A percentile compares a stretch with the other conserved stretches of the same genome.
Evolutionary conservation across 1,284 basidiomycete species (phyloP).

Genomic region (Lignosus rhinocerotis): DNA sequence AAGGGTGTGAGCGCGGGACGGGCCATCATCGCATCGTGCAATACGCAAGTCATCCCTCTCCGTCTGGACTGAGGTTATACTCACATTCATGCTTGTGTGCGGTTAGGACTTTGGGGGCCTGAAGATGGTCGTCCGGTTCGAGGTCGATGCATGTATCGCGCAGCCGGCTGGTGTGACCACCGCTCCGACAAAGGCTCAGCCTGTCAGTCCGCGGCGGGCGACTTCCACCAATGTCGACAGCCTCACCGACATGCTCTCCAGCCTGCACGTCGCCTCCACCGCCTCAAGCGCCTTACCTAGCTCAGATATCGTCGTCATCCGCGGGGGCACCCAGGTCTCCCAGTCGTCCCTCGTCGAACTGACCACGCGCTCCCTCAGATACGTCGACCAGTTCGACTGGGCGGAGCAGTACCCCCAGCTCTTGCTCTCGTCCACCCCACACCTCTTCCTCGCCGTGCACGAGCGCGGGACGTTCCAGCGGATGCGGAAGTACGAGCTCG

Average conservation of each 20-base stretch:
- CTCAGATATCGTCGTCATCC: slow-evolving; percentile 39
- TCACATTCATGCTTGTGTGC: too few species aligned
- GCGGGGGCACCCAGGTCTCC: slow-evolving; percentile 43
- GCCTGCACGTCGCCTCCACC: slow-evolving; percentile 27
- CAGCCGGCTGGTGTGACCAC: not conserved
- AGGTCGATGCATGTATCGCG: slow-evolving; percentile 32
- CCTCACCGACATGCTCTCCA: slow-evolving; percentile 35
- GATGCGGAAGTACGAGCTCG: slow-evolving; percentile 42
- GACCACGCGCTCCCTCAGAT: slow-evolving; percentile 41
- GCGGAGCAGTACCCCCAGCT: slow-evolving; percentile 50
- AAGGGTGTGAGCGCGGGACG: slow-evolving; percentile 42
- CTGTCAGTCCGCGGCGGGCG: not conserved
- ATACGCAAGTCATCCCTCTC: slow-evolving; percentile 41
- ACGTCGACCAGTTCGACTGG: slow-evolving; percentile 43
- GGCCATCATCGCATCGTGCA: slow-evolving; percentile 53
- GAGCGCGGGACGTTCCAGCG: slow-evolving; percentile 43
- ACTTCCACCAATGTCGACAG: slow-evolving; percentile 35
- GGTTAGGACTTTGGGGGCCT: slow-evolving; percentile 28
- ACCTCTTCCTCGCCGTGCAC: slow-evolving; percentile 52
- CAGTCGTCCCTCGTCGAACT: slow-evolving; percentile 49
- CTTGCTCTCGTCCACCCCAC: slow-evolving; percentile 53
- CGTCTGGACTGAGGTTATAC: too few species aligned
- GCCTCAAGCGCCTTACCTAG: slow-evolving; percentile 2
- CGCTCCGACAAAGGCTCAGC: not conserved
- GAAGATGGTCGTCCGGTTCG: slow-evolving; percentile 32